These are phyloP conservation scores for Emiliania huxleyi DNA, from an alignment of 78 protist genomes.

Conservation along the genomic window DNA sequence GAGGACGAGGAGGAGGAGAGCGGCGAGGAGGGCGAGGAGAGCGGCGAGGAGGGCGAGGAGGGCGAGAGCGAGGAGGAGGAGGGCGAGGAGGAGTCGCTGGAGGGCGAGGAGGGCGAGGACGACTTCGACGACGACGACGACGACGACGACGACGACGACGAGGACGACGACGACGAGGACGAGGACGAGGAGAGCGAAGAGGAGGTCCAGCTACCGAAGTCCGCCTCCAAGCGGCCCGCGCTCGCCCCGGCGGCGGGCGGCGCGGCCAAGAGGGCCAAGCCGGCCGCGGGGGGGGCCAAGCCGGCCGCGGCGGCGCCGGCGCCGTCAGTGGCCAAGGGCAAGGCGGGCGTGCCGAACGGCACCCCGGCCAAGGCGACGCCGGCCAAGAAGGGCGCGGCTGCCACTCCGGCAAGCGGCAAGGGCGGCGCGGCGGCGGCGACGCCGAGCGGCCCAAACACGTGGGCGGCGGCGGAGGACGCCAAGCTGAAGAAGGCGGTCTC, in stretches of 20 bases:
- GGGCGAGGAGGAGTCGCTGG: neutral
- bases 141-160: neutral
- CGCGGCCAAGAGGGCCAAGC: neutral
- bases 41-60: neutral
- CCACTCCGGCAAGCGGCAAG: neutral
- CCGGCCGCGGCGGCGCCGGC: neutral
- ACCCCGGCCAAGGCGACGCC: neutral
- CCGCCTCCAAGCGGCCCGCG: neutral
- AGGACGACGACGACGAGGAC: neutral
- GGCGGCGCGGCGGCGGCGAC: neutral
- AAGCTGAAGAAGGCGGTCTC: neutral
- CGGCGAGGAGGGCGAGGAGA: neutral
- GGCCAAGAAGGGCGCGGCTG: neutral
- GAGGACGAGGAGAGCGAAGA: slow-evolving; percentile 8
- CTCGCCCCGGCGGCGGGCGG: neutral
- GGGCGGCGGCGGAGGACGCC: neutral
- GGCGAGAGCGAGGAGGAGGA: neutral
- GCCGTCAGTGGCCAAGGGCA: neutral
- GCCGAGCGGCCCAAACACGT: neutral
- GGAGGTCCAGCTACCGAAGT: neutral
- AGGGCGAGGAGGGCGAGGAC: neutral
- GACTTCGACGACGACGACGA: neutral
- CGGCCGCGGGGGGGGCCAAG: neutral
- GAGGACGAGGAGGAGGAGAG: neutral
- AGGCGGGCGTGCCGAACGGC: too few species aligned